Base-by-base conservation (phyloP, 805 yeast genomes). In the Wickerhamiella allomyrinae region DNA sequence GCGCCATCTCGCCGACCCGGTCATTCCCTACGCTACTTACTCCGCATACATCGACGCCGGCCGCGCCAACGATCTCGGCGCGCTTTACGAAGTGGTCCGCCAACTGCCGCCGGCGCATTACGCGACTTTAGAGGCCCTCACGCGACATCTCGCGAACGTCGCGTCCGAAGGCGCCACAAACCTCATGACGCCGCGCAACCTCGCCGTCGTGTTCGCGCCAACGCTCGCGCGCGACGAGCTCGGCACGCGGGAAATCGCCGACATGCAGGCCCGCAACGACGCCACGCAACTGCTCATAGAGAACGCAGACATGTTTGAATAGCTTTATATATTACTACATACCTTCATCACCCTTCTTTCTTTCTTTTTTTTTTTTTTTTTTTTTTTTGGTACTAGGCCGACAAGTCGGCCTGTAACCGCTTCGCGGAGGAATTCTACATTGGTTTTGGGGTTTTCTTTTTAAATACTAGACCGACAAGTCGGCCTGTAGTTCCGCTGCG, bases 181-280 rank as follows among this genome's bases (percentile, higher is more conserved):
- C 57, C 70, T 87, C 58, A 91, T 91, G 98, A 82, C 73, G 34
- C 66, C 72, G 51, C 77, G 77, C 59, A 86, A 91, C 54, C 62
- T 91, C 41, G 78, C 95, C 0, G 84, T 91, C 35, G 95, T 89
- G 7, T 91, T 91, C 67, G 94, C 95, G 1, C 97, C 98, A 3
- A 85, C 95, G 7, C 62, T 91, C 35, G 79, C 86, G 0, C 70
- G 94, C 38, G 94, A 85, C 53, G 63, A 69, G 45, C 70, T 76
- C 33, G 87, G 94, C 7, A 85, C 80, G 49, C 71, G 78, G 42
- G 98, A 91, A 58, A 74, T 91, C 58, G 55, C 68, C 41, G 97
- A 91, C 58, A 84, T 85, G 81, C 80, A 79, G 20, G 70, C 75
- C 40, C 72, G 89, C 57, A 85, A 83, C 49, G 79, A 74, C 29